Evolutionary conservation across 192 early-diverging fungal genomes (phyloP).

Genomic region (Rhizoclosmatium globosum): DNA sequence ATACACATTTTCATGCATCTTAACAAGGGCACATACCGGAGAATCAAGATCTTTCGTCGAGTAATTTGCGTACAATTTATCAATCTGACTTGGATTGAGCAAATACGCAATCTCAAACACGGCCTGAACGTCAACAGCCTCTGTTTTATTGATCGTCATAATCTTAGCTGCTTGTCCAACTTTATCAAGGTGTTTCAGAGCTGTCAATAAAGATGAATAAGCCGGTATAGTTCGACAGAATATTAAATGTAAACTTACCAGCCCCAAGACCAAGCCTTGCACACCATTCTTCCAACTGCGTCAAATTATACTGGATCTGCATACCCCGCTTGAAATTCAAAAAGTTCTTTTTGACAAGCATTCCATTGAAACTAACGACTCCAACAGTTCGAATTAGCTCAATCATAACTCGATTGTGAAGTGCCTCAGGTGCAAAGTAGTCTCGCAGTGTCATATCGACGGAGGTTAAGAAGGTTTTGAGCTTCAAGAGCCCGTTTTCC

Average conservation of each 20-base stretch:
- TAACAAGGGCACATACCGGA: conserved; percentile 35
- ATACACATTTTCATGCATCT: neutral
- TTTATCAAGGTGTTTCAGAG: conserved; percentile 73
- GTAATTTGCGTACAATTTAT: conserved; percentile 89
- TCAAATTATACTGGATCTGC: conserved; percentile 96
- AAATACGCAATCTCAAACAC: conserved; percentile 92
- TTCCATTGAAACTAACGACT: conserved; percentile 85
- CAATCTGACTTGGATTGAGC: conserved; percentile 86
- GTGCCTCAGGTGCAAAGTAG: conserved; percentile 82
- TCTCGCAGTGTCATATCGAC: conserved; percentile 85
- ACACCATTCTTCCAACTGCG: conserved; percentile 95
- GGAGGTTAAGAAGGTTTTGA: conserved; percentile 82
- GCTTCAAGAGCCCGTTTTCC: conserved; percentile 78
- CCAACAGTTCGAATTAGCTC: conserved; percentile 89
- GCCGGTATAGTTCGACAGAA: neutral
- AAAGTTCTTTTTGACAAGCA: conserved; percentile 90
- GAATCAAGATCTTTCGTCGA: conserved; percentile 78
- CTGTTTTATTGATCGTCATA: conserved; percentile 83
- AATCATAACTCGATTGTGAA: conserved; percentile 82
- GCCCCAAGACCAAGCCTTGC: conserved; percentile 80
- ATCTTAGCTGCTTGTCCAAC: conserved; percentile 90
- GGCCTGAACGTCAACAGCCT: conserved; percentile 79
- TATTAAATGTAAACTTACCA: conserved; percentile 16
- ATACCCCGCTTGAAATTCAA: conserved; percentile 92
- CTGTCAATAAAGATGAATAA: conserved; percentile 36